Conservation (phyloP, 2,329 filamentous ascomycete genomes). For the Phaeosphaeria sp. region DNA sequence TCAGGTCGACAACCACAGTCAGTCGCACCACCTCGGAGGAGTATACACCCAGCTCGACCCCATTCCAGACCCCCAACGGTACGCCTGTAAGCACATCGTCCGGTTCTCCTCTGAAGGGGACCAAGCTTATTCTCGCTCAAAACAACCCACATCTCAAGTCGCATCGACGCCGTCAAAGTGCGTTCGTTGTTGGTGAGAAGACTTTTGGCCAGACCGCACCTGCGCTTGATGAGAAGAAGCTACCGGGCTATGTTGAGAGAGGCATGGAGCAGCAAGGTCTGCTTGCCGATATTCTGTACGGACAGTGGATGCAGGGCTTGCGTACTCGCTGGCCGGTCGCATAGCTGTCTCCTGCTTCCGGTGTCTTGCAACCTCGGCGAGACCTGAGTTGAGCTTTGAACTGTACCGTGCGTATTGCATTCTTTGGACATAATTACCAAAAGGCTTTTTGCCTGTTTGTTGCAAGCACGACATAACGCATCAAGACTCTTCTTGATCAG, state of each 20-base stretch:
- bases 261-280: constrained; percentile 95
- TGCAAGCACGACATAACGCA: background rate
- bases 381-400: background rate
- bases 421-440: background rate
- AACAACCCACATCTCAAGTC: constrained; percentile 86
- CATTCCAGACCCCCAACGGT: constrained; percentile 26
- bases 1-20: constrained; percentile 16
- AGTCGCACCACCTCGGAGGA: constrained; percentile 29
- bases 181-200: constrained; percentile 52
- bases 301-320: constrained; percentile 86
- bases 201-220: constrained; percentile 48
- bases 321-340: constrained; percentile 56
- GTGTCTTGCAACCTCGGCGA: background rate
- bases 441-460: background rate
- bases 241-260: constrained; percentile 65
- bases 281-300: constrained; percentile 88
- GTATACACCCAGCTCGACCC: constrained; percentile 24
- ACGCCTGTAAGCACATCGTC: constrained; percentile 41
- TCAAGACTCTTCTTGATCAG: background rate
- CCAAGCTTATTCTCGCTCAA: constrained; percentile 77
- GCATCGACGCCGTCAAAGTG: constrained; percentile 64
- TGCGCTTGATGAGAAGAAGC: constrained; percentile 55
- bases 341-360: constrained; percentile 2
- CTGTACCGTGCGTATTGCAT: constrained; percentile 1
- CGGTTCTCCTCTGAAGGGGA: constrained; percentile 57